Evolutionary conservation across 768 basidiomycete genomes (phyloP).

Genomic region (Infundibulicybe gibba): DNA sequence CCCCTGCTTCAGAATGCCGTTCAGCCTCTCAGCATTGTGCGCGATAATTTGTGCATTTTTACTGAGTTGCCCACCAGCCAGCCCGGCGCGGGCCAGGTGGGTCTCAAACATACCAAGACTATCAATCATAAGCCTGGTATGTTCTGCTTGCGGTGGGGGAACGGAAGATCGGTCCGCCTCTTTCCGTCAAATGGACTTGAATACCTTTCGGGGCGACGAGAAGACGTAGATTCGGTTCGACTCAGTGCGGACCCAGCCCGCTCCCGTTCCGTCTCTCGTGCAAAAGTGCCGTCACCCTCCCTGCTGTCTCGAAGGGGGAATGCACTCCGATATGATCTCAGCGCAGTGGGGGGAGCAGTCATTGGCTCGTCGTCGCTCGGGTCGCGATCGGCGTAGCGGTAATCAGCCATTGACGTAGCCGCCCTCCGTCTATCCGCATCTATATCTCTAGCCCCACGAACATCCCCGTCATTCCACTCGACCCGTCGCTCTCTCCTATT

Average conservation of each 20-base stretch:
- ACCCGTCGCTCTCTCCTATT: slow-evolving; percentile 3
- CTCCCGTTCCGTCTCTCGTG: slow-evolving; percentile 14
- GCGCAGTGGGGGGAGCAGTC: neutral
- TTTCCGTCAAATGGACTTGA: slow-evolving; percentile 23
- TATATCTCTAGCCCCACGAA: slow-evolving; percentile 4
- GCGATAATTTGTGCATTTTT: slow-evolving; percentile 63
- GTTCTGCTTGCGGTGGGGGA: slow-evolving; percentile 36
- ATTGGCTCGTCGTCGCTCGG: slow-evolving; percentile 10
- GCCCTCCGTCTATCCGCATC: slow-evolving; percentile 28
- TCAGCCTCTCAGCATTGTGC: slow-evolving; percentile 62
- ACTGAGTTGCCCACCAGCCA: slow-evolving; percentile 45
- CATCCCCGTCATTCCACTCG: slow-evolving; percentile 4
- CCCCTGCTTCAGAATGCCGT: slow-evolving; percentile 52
- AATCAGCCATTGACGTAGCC: slow-evolving; percentile 55
- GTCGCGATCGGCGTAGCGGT: slow-evolving; percentile 27
- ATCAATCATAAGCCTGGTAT: slow-evolving; percentile 68
- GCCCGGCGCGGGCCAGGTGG: slow-evolving; percentile 48
- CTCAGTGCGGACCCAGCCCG: slow-evolving; percentile 16
- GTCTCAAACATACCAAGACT: slow-evolving; percentile 67
- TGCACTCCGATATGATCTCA: slow-evolving; percentile 6
- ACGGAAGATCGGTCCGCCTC: slow-evolving; percentile 7
- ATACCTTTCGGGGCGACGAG: slow-evolving; percentile 9
- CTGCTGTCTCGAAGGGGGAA: slow-evolving; percentile 3
- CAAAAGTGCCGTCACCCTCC: slow-evolving; percentile 9
- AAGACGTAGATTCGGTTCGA: slow-evolving; percentile 7